phyloP scores from a whole-genome alignment of 192 early-diverging fungal genomes.

The Jimgerdemannia lactiflua region DNA sequence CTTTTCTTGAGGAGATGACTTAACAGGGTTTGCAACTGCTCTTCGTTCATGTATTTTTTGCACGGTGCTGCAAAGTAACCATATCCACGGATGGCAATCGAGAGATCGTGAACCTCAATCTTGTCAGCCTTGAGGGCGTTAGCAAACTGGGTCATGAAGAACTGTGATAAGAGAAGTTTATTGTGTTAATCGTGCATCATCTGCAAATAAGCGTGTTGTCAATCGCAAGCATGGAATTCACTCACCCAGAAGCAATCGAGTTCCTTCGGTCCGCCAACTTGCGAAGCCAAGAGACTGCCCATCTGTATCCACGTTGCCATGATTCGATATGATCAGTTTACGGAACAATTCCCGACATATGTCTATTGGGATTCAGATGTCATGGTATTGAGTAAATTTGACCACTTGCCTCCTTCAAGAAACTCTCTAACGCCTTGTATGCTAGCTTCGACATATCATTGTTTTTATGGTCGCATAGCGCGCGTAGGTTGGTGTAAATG shows the following conservation, averaged over 20 bases:
- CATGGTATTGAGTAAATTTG: background rate
- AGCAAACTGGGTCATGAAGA: constrained; percentile 46
- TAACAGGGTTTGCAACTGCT: constrained; percentile 40
- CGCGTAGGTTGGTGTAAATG: constrained; percentile 24
- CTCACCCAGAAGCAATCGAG: constrained; percentile 19
- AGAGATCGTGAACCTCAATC: constrained; percentile 43
- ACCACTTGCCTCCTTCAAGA: constrained; percentile 26
- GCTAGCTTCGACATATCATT: constrained; percentile 27
- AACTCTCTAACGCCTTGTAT: constrained; percentile 31
- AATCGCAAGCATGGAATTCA: background rate
- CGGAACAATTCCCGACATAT: background rate
- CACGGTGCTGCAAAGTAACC: constrained; percentile 65
- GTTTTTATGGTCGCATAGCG: constrained; percentile 33
- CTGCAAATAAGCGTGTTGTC: too few relatives aligned
- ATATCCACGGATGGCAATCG: constrained; percentile 65
- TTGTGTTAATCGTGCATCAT: too few relatives aligned
- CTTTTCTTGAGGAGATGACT: constrained; percentile 46
- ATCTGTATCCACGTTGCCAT: background rate
- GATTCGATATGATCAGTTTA: background rate
- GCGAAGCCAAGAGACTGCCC: background rate
- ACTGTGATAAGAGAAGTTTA: constrained; percentile 20
- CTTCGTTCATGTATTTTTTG: constrained; percentile 41
- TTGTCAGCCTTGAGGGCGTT: constrained; percentile 25
- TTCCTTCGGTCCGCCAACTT: background rate
- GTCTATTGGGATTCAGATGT: background rate